Base-by-base conservation (phyloP, 257 asterid genomes). In the Solanum tarijense region DNA sequence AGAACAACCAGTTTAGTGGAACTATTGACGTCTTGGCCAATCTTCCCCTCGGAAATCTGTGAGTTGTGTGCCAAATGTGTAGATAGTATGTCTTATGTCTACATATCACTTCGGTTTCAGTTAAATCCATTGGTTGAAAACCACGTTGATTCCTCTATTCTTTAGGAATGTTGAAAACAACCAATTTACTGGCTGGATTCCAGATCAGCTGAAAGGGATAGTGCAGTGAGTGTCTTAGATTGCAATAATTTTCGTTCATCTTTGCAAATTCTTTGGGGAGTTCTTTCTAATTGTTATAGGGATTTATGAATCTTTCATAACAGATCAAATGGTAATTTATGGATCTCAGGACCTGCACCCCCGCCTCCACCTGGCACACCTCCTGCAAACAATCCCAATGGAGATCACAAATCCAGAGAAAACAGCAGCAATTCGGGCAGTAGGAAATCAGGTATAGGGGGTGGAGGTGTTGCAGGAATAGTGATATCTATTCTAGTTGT, bases 341-440 rank as follows among this genome's bases (percentile, higher is more conserved):
- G 96, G 92, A 92, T 88, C 90, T 60, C 93, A 0, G 99, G 96
- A 88, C 92, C 99, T 27, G 98, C 99, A 46, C 98, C 98, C 84
- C 98, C 98, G 27, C 97, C 99, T 60, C 99, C 99, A 34, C 99
- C 99, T 55, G 98, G 99, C 89, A 92, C 98, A 31, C 98, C 99
- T 10, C 98, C 99, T 14, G 94, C 95, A 90, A 86, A 85, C 89
- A 92, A 90, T 65, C 97, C 97, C 79, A 88, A 52, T 89, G 89
- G 90, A 55, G 88, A 90, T 86, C 94, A 89, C 82, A 89, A 88
- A 69, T 83, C 96, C 66, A 95, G 96, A 36, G 91, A 93, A 11
- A 88, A 76, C 32, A 87, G 87, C 12, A 93, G 91, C 76, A 90
- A 88, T 58, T 86, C 72, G n/a, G 93, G 90, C 73, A 91, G 88